A percentile compares a stretch with the other conserved stretches of the same genome.
These are phyloP conservation scores for Boletus coccyginus DNA, from an alignment of 768 basidiomycete species.

Conservation along the genomic window DNA sequence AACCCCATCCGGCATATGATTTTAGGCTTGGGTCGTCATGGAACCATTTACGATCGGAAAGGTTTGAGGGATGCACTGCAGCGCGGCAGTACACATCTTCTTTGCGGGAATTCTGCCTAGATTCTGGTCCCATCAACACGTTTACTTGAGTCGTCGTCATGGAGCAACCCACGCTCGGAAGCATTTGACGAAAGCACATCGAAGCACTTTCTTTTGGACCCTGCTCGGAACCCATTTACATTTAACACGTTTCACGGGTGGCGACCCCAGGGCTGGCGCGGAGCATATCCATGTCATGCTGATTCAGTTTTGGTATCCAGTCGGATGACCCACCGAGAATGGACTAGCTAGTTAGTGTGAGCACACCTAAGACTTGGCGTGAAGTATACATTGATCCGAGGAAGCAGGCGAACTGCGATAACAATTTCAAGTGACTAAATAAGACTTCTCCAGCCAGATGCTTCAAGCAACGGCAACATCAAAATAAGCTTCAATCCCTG, in stretches of 20 bases:
- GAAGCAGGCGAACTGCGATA: constrained; percentile 1
- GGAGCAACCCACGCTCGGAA: background rate
- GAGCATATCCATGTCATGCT: constrained; percentile 4
- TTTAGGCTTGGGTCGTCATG: background rate
- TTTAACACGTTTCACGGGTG: constrained; percentile 12
- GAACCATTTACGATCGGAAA: background rate
- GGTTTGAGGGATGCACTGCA: background rate
- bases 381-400: background rate
- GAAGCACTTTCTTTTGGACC: background rate
- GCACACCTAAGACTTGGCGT: background rate
- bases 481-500: background rate
- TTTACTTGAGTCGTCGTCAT: constrained; percentile 1
- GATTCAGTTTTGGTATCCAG: background rate
- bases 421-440: background rate
- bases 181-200: background rate
- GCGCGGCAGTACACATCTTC: background rate
- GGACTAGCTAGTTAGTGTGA: too few relatives aligned
- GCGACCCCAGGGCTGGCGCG: background rate
- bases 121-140: constrained; percentile 1
- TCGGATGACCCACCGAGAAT: too few relatives aligned
- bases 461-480: background rate
- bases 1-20: background rate
- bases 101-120: background rate
- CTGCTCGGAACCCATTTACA: background rate
- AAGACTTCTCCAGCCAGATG: background rate